Conservation (phyloP, 257 asterid genomes). For the Mitragyna speciosa region DNA sequence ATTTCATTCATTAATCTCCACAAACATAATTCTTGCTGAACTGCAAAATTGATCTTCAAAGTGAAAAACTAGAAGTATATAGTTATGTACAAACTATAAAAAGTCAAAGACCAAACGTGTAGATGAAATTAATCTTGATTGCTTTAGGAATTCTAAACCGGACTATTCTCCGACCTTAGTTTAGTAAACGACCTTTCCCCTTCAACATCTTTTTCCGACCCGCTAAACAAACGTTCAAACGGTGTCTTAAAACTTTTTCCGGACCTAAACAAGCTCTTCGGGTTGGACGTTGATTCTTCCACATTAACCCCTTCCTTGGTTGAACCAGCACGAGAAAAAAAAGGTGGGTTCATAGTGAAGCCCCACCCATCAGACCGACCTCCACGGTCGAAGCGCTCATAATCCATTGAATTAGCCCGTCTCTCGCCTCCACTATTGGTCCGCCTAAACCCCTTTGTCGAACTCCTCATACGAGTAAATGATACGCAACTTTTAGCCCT, state of each 20-base stretch:
- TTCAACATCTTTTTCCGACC: slow-evolving; percentile 14
- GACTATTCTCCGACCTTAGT: slow-evolving; percentile 12
- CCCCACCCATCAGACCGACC: slow-evolving; percentile 27
- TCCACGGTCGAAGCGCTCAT: slow-evolving; percentile 26
- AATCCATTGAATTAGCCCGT: not conserved
- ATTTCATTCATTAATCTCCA: not conserved
- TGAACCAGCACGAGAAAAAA: slow-evolving; percentile 25
- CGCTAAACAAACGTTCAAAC: slow-evolving; percentile 32
- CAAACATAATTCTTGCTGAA: too few species aligned
- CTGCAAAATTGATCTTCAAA: not conserved
- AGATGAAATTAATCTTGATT: not conserved
- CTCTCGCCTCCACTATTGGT: slow-evolving; percentile 19
- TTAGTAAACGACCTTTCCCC: slow-evolving; percentile 32
- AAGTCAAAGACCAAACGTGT: not conserved
- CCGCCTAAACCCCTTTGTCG: slow-evolving; percentile 31
- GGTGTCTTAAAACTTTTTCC: slow-evolving; percentile 24
- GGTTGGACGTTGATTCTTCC: slow-evolving; percentile 9
- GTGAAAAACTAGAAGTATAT: too few species aligned
- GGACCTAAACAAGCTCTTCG: slow-evolving; percentile 23
- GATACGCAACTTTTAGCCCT: slow-evolving; percentile 18
- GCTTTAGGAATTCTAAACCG: slow-evolving; percentile 1
- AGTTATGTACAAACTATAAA: not conserved
- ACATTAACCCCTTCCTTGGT: slow-evolving; percentile 11
- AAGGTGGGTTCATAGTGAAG: slow-evolving; percentile 10
- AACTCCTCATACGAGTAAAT: slow-evolving; percentile 30